Evolutionary conservation across 768 basidiomycete species (phyloP), one percentile per base, ranked within the genome.

Genomic region (Nevesoporus exiguus): DNA sequence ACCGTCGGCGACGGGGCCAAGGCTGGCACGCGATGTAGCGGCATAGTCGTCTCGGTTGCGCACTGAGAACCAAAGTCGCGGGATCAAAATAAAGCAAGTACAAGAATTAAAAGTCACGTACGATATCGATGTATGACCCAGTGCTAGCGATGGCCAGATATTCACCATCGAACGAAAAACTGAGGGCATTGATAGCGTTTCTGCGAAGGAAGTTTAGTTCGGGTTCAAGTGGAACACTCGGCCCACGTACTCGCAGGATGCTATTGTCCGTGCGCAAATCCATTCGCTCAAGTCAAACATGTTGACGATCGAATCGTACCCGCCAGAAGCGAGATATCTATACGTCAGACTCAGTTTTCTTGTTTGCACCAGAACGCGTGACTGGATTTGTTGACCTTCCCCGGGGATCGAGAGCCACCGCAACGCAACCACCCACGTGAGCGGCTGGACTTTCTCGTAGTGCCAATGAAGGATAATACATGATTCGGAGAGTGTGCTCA

Each of bases 131-230:
- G 58, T 90, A 90, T 29, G 74, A 71, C 19, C 88, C 88, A 9
- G 79, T 76, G 56, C 76, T 88, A 9, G 89, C 85, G 47, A 90
- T 84, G 17, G 90, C 90, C 43, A 92, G 69, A 63, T 85, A 92
- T 74, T 93, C 90, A 31, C 90, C 90, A 60, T 92, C 90, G 58
- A 85, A 78, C 13, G 88, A 91, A 76, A 90, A 93, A 66, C 85
- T 89, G 19, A 91, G 69, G 19, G 80, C 79, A 55, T 80, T 88
- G 62, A 90, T 87, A 21, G 83, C 77, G 64, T 90, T 75, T 52
- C 90, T 90, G 61, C 14, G 52, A 1, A 13, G 24, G 55, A n/a
- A 39, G 53, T 55, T 19, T 43, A 21, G 49, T 39, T 36, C 29
- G 33, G 40, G 36, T 7, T 7, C 30, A 31, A 25, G 2, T 29